Base-by-base conservation (phyloP, 306 rosid species). In the Casuarina glauca region DNA sequence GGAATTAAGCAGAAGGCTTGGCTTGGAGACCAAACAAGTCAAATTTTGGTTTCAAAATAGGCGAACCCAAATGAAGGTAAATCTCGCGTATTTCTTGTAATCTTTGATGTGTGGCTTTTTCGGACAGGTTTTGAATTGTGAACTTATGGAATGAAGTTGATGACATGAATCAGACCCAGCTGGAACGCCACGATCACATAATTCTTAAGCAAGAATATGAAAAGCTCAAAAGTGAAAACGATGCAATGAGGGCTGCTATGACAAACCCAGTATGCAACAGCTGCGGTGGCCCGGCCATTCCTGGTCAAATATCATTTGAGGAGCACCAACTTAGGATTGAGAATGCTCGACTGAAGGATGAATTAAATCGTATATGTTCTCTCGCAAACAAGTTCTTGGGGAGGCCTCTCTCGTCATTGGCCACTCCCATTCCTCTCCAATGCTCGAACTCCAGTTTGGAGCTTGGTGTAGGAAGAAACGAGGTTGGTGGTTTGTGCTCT, bases 41-140 rank as follows among this genome's bases (percentile, higher is more conserved):
- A 95, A 95, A 79, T 95, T 95, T 80, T 95, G 98, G 98, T 95
- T 95, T 82, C 98, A 95, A 78, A 95, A 95, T 52, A 74, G 97
- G 3, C 83, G 98, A 78, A 95, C 98, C 8, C 98, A 95, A 52
- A 86, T 92, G 98, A 95, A 95, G 96, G 98, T 92, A 62, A 58
- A 38, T 77, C 32, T 52, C 49, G 44, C 7, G 52, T 75, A n/a
- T 8, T 64, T 46, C 54, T 76, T 5, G 39, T 63, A 35, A 57
- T 79, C 16, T 8, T 67, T 76, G 41, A 49, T 50, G 11, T 32
- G 13, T 70, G 2, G 60, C 26, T 58, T 26, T 77, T 64, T 66
- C 41, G 66, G 41, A 48, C 74, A 58, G 52, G 15, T 70, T 48
- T 76, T 53, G 2, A 42, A 39, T 79, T 1, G 9, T 42, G 4